Base-by-base conservation (phyloP, 2,329 filamentous ascomycete species). In the Calycina herbarum region DNA sequence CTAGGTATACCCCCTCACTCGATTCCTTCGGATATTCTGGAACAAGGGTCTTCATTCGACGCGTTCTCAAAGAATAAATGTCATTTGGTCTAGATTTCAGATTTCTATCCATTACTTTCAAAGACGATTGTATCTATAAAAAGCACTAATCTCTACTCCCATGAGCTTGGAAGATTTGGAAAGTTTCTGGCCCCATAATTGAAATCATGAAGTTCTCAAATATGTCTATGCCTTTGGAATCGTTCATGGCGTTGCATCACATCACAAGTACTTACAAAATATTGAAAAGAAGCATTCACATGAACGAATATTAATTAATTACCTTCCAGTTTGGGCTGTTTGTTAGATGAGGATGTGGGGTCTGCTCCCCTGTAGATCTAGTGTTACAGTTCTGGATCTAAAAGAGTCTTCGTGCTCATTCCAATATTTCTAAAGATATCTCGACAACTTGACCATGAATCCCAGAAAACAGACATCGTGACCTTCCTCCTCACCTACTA, bases 291-390 rank as follows among this genome's bases (percentile, higher is more conserved):
- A 27, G 8, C 48, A 24, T 54, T 54, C n/a, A 54, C 48, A 54
- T 54, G 48, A 24, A 54, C 48, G 10, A 54, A 54, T 54, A 54
- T 54, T 54, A 20, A 54, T 20, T 54, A 54, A 54, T 24, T 54
- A 13, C 48, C 20, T 54, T 54, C 48, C 20, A 54, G 48, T 24
- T 27, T 27, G 11, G 20, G 48, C 5, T 15, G 8, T 27, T 10
- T 13, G 20, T 11, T 54, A 54, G 48, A 54, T 54, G 20, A 54
- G 10, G 13, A 11, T 27, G 48, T 15, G 48, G 20, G 48, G 20
- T 54, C 3, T 54, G 20, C 10, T 27, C 11, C 7, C 20, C 24
- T 54, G 48, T 24, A 54, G 20, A 13, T 27, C 20, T 54, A 13
- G 48, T 27, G 48, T 54, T 27, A 54, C 48, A 54, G 13, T 54